Conservation (phyloP, 2,329 filamentous ascomycete genomes). For the Aspergillus hortae region DNA sequence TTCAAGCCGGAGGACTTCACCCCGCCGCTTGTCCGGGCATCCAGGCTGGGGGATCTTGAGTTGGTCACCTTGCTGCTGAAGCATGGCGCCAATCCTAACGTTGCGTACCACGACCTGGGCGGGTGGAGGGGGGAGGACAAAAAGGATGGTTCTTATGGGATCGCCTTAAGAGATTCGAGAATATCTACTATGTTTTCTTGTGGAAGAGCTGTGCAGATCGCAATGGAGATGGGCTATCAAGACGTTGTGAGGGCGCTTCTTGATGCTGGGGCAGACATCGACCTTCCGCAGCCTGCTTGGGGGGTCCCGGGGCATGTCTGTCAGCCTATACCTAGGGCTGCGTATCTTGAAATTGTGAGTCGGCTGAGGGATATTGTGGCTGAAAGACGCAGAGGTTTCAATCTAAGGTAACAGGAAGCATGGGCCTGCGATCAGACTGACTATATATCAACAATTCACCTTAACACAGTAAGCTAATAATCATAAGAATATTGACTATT, state of each 20-base stretch:
- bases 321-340: conserved; percentile 4
- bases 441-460: not conserved
- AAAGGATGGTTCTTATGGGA: conserved; percentile 1
- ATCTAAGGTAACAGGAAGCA: not conserved
- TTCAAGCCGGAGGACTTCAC: conserved; percentile 1
- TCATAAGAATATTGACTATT: too few species aligned
- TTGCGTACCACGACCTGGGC: conserved; percentile 3
- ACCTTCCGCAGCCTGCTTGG: conserved; percentile 2
- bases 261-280: conserved; percentile 1
- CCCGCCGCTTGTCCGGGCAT: conserved; percentile 2
- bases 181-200: conserved; percentile 12
- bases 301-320: conserved; percentile 1
- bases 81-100: conserved; percentile 4
- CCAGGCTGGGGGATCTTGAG: conserved; percentile 1
- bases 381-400: not conserved
- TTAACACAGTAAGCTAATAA: too few species aligned
- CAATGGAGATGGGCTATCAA: conserved; percentile 12
- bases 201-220: conserved; percentile 14
- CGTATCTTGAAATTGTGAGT: conserved; percentile 1
- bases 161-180: conserved; percentile 3
- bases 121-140: not conserved
- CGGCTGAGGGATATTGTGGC: not conserved
- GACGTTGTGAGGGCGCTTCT: not conserved
- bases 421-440: too few species aligned
- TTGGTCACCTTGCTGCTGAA: conserved; percentile 2